Evolutionary conservation across 768 basidiomycete genomes (phyloP), one percentile per base, ranked within the genome.

Genomic region (Trametes cingulata): DNA sequence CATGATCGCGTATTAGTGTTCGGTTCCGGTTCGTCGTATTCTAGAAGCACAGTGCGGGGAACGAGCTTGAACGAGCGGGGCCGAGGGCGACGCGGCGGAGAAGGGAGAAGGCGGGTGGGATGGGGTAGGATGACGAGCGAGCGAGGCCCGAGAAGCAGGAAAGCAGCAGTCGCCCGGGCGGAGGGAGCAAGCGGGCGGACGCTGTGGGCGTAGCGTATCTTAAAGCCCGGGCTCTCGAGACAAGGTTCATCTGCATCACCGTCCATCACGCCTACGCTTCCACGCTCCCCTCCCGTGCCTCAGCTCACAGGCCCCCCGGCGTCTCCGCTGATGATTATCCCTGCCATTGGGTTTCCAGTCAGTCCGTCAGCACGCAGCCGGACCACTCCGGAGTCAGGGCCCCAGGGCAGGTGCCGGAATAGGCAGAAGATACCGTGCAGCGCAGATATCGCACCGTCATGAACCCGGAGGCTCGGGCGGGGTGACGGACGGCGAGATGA

Each of bases 161-260:
- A 27, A 39, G 50, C 50, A 52, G 50, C 50, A 52, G 39, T 52
- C 50, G 50, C 50, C 50, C 50, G 50, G 50, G 50, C 50, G 50
- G 50, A 52, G 50, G 50, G 50, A 40, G 50, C 37, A 41, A 40
- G 50, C 50, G 50, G 39, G 50, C 49, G 49, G n/a, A 36, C 49
- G 50, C 37, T 17, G 37, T 25, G 22, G 22, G 39, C 20, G 50
- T 17, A 25, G 50, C 50, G 50, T 52, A 52, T 52, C 50, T 52
- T 52, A 52, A 52, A 27, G 50, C 50, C 15, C 36, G 37, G 50
- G 27, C 29, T 6, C 13, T 15, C 25, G 22, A 24, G 27, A 48
- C 46, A 48, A 48, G 46, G 46, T 48, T 48, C 46, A 48, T 29
- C 46, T 29, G 36, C 50, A 52, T 52, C 50, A 47, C 25, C 46